Evolutionary conservation across 495 filamentous ascomycete genomes (phyloP).

Genomic region (Amphirosellinia nigrospora): DNA sequence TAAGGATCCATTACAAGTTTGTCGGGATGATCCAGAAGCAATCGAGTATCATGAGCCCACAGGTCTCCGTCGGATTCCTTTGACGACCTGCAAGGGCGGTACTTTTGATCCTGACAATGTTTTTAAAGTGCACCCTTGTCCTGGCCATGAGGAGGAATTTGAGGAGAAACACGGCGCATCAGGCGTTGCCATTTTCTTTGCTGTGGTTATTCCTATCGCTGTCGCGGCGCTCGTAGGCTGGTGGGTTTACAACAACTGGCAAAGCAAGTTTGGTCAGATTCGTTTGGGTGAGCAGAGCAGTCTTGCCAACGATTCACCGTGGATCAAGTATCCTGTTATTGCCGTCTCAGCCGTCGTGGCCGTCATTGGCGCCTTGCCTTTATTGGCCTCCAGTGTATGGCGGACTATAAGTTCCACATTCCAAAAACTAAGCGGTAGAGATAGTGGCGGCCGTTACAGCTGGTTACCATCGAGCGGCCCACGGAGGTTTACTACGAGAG

Average conservation of each 20-base stretch:
- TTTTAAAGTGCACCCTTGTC: constrained; percentile 64
- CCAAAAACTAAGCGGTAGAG: constrained; percentile 48
- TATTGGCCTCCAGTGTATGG: constrained; percentile 71
- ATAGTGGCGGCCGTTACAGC: constrained; percentile 47
- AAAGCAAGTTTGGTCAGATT: constrained; percentile 88
- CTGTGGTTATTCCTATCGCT: constrained; percentile 73
- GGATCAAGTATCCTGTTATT: constrained; percentile 79
- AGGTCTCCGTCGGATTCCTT: constrained; percentile 88
- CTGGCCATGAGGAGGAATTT: constrained; percentile 78
- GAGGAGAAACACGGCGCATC: constrained; percentile 72
- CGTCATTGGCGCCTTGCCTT: constrained; percentile 73
- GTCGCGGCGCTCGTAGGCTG: constrained; percentile 77
- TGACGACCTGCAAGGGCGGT: constrained; percentile 83
- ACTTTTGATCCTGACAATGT: constrained; percentile 67
- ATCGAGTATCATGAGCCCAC: constrained; percentile 81
- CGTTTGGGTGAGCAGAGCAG: constrained; percentile 71
- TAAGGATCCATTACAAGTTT: constrained; percentile 68
- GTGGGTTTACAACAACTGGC: constrained; percentile 86
- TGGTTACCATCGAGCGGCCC: constrained; percentile 55
- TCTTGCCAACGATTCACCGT: constrained; percentile 69
- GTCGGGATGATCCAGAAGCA: constrained; percentile 66
- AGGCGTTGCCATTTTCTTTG: constrained; percentile 83
- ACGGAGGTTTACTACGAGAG: constrained; percentile 78
- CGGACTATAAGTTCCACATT: constrained; percentile 58
- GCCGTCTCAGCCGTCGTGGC: constrained; percentile 79